Conservation (phyloP, 2,329 filamentous ascomycete genomes). For the Fonsecaea multimorphosa region DNA sequence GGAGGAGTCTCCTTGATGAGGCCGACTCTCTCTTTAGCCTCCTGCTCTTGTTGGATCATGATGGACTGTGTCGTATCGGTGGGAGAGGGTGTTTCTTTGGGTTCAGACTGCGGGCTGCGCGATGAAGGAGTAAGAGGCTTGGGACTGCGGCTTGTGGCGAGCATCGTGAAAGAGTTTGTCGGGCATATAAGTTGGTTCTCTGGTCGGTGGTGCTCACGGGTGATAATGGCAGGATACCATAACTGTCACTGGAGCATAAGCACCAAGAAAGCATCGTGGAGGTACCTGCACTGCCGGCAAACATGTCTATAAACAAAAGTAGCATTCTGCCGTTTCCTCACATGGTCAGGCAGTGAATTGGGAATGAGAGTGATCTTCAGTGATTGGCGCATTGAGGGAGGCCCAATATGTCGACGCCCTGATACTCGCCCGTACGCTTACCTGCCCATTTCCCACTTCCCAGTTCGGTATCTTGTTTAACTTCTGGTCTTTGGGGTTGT, state of each 20-base stretch:
- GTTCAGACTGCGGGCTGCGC: not conserved
- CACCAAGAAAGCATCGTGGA: not conserved
- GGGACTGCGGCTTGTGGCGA: not conserved
- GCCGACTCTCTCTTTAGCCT: not conserved
- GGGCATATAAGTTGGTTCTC: slow-evolving; percentile 11
- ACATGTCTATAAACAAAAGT: not conserved
- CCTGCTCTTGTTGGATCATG: slow-evolving; percentile 1
- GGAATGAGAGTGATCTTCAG: not conserved
- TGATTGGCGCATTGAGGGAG: not conserved
- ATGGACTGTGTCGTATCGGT: not conserved
- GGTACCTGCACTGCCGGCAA: not conserved
- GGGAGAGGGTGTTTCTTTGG: not conserved
- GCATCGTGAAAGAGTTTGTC: not conserved
- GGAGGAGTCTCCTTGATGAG: slow-evolving; percentile 8
- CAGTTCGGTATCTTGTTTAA: not conserved
- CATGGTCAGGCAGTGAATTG: not conserved
- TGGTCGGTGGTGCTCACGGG: not conserved
- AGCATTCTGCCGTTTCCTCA: not conserved
- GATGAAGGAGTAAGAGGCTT: not conserved
- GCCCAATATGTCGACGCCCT: not conserved
- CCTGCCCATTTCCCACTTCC: not conserved
- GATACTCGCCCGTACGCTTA: not conserved
- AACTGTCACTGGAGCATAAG: slow-evolving; percentile 12
- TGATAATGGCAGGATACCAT: slow-evolving; percentile 4
- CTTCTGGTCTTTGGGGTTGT: not conserved